Conservation (phyloP, 768 basidiomycete genomes). For the Glaciozyma martinii region DNA sequence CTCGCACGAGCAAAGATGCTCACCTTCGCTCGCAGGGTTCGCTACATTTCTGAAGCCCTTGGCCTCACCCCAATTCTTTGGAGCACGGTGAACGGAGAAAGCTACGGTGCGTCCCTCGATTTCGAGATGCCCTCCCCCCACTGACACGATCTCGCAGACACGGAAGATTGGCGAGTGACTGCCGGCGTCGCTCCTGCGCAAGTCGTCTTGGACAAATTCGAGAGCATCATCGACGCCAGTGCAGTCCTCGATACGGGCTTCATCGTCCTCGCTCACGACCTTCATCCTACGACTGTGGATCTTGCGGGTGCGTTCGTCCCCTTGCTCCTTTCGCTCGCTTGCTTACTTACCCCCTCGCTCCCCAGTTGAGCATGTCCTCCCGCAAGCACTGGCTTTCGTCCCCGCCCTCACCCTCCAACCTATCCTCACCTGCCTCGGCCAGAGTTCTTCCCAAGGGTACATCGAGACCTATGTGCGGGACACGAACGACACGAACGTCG, state of each 20-base stretch:
- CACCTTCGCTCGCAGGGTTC: constrained; percentile 47
- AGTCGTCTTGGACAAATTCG: constrained; percentile 56
- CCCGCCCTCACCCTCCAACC: constrained; percentile 56
- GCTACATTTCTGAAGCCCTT: constrained; percentile 73
- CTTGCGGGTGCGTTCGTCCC: background rate
- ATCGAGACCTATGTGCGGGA: background rate
- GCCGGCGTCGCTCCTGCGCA: constrained; percentile 52
- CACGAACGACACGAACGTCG: no score
- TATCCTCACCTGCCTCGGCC: constrained; percentile 59
- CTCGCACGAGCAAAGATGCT: no score
- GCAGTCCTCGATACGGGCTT: constrained; percentile 52
- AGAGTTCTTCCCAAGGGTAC: constrained; percentile 53
- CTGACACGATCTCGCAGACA: constrained; percentile 45
- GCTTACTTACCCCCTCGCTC: background rate
- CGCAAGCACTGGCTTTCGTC: constrained; percentile 60
- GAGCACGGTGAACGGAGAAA: constrained; percentile 49
- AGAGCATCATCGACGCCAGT: constrained; percentile 52
- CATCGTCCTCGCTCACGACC: constrained; percentile 57
- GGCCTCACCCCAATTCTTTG: constrained; percentile 74
- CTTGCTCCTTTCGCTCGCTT: background rate
- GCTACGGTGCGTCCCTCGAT: constrained; percentile 16
- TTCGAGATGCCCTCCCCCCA: constrained; percentile 57
- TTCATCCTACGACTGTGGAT: background rate
- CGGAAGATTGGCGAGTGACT: constrained; percentile 67
- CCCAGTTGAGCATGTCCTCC: constrained; percentile 79